Evolutionary conservation across 176 grass and related monocot genomes (phyloP).

Genomic region (Aegilops umbellulata): DNA sequence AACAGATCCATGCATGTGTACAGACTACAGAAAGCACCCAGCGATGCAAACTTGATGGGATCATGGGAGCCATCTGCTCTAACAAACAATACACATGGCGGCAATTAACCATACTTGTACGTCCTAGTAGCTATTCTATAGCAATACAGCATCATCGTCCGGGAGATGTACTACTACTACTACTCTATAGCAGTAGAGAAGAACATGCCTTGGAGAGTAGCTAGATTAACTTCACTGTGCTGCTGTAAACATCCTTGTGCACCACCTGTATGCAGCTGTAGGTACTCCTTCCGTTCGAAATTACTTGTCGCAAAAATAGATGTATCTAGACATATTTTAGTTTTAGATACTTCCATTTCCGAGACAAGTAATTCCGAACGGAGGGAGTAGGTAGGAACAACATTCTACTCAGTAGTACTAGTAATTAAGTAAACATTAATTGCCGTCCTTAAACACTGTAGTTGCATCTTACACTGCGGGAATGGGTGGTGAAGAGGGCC

Average conservation of each 20-base stretch:
- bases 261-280: neutral
- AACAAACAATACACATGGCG: neutral
- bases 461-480: too few species aligned
- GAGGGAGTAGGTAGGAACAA: neutral
- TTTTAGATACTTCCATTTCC: too few species aligned
- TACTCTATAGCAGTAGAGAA: too few species aligned
- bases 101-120: neutral
- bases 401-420: conserved; percentile 2
- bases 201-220: too few species aligned
- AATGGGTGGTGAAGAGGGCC: too few species aligned
- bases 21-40: neutral
- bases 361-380: too few species aligned
- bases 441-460: neutral
- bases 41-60: neutral
- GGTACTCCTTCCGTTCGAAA: too few species aligned
- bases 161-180: too few species aligned
- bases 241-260: neutral
- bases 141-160: too few species aligned
- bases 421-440: neutral
- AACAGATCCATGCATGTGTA: neutral
- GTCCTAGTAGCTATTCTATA: neutral
- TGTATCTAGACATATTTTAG: too few species aligned
- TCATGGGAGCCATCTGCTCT: conserved; percentile 27
- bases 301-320: too few species aligned
- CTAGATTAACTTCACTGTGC: neutral